Base-by-base conservation (phyloP, 495 filamentous ascomycete genomes). In the Beverwykella pulmonaria region DNA sequence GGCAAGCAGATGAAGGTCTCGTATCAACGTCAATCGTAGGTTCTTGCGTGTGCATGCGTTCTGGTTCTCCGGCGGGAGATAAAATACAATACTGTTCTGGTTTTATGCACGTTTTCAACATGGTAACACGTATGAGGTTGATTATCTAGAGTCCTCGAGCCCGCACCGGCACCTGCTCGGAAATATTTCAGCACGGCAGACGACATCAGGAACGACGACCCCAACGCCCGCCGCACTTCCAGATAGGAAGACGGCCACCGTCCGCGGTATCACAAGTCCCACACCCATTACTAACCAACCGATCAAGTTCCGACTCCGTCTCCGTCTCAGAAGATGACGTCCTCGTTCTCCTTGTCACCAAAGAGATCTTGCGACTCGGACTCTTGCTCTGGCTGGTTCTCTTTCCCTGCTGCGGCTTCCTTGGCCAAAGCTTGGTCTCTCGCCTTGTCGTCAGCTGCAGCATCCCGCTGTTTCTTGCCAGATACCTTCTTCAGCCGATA, bases 401-500 rank as follows among this genome's bases (percentile, higher is more conserved):
- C 53, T 76, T 77, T 83, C 70, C 75, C 62, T 15, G 71, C 63
- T 52, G 77, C 72, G 49, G 73, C 68, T 54, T 71, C 75, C 67
- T 77, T 74, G 55, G 80, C 75, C 49, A 76, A 58, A 53, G 72
- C 75, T 68, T 77, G 73, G 52, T 77, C 75, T 27, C 77, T 36
- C 53, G 79, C 78, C 60, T 72, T 82, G 70, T 93, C 90, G 54
- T 84, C 85, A 10, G 84, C 87, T 2, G 89, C 90, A 19, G 75
- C 87, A 59, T 96, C 93, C 70, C 92, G 80, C 74, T 95, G 90
- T 74, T 98, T 98, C 80, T 97, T 97, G 72, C 84, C 85, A n/a
- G 92, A 92, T 23, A 97, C 93, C 82, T 99, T 99, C 82, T 98
- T 99, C 71, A 99, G 80, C 55, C 94, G 86, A 77, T 96, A 98